Evolutionary conservation across 768 basidiomycete genomes (phyloP), one percentile per base, ranked within the genome.

Genomic region (Mrakia frigida): DNA sequence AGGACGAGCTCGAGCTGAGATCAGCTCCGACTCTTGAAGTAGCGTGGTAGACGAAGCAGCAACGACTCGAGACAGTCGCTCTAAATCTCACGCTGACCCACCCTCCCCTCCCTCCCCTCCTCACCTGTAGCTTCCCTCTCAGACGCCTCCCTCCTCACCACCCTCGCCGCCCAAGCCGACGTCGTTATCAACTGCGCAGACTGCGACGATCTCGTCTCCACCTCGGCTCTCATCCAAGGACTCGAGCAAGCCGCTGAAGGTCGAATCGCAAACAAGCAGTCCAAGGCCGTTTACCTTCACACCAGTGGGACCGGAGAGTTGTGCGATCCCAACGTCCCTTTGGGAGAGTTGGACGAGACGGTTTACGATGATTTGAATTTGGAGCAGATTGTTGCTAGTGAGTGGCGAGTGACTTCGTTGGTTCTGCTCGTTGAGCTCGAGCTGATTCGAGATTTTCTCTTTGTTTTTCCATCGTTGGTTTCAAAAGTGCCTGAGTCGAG

Each of bases 291-390:
- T 6, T 63, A 63, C 35, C 28, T 78, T 25, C 77, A 78, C 63
- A 78, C 77, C 14, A 50, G 28, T 2, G 76, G 76, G 9, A 78
- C 77, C 3, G 77, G 77, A 33, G 77, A 70, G 23, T 68, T 78
- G 18, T 3, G 31, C 14, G 73, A 60, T n/a, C 31, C 41, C 31
- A 28, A 35, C 3, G 46, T 78, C 60, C 56, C 73, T n/a, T 31
- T 33, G 2, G 77, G 77, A 35, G 63, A 74, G 31, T 35, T 74
- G 18, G 77, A 78, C 37, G 28, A 68, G 50, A 75, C 74, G 1
- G 67, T 75, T 46, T 75, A 75, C 69, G 74, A 75, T n/a, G 65
- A 68, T 37, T 23, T 21, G 35, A 25, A 68, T 37, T 37, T 68
- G 18, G 25, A 68, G 37, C 65, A 68, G 39, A 68, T 68, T 21